Base-by-base conservation (phyloP, 352 stramenopile species). In the Phytophthora pluvialis region DNA sequence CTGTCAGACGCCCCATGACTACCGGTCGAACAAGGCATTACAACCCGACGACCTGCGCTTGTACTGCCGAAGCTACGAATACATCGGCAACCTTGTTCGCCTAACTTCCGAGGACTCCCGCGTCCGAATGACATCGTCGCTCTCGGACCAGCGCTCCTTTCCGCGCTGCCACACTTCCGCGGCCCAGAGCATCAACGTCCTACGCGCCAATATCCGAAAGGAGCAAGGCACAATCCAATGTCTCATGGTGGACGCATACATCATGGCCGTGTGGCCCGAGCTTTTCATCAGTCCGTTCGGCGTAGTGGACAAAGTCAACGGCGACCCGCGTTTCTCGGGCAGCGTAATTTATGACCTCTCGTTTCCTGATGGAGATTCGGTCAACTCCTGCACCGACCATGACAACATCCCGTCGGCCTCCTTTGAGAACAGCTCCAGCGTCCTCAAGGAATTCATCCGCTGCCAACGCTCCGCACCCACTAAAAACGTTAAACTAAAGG, bases 271-370 rank as follows among this genome's bases (percentile, higher is more conserved):
- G 2, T 71, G 40, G 40, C 47, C 57, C 5, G 48, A 60, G 33
- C 28, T 71, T 0, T 18, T n/a, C 2, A 50, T 62, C 29, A 53
- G 63, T 36, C 59, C 55, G 2, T 72, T 70, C 33, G 53, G 69
- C 10, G 69, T 73, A 5, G 69, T 70, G 12, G 48, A 70, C 39
- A 73, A 73, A 38, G 35, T 35, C 7, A 6, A 44, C 2, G 26
- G 26, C 0, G 54, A 70, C 28, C 54, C 58, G 1, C 21, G 3
- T 0, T 50, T 10, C 8, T 33, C n/a, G 0, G 63, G 48, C 1
- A 21, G 63, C 1, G 42, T 32, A 3, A 73, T 73, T 9, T 58
- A 76, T 4, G 53, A 72, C 18, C 13, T 76, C 0, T 64, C 68
- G 2, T 72, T 50, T 15, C 49, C 57, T 2, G 40, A 57, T 0